A percentile compares a stretch with the other conserved stretches of the same genome.
Conservation (phyloP, 163 green algal species). For the Volvox carteri region DNA sequence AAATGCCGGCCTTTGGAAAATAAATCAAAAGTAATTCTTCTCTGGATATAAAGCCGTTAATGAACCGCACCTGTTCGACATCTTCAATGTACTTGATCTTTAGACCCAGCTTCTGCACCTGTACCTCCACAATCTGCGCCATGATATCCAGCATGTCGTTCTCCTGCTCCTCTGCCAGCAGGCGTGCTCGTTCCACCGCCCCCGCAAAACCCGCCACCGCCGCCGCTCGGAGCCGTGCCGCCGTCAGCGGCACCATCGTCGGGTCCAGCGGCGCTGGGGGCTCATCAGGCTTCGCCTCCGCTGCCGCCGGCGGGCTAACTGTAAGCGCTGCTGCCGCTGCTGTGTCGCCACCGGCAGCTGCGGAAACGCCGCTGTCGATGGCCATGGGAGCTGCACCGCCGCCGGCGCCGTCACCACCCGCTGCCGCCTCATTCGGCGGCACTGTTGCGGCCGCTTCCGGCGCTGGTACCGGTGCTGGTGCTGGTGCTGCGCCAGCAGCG, state of each 20-base stretch:
- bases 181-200: constrained; percentile 83
- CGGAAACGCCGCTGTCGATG: neutral
- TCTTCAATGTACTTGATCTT: constrained; percentile 58
- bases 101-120: constrained; percentile 55
- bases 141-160: constrained; percentile 86
- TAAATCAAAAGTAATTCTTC: no score
- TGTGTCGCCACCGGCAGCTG: neutral
- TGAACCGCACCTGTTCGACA: constrained; percentile 51
- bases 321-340: neutral
- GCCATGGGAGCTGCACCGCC: neutral
- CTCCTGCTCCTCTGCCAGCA: constrained; percentile 90
- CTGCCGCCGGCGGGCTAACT: neutral
- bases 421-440: neutral
- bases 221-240: constrained; percentile 67
- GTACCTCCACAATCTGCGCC: constrained; percentile 70
- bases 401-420: neutral
- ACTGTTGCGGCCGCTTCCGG: neutral
- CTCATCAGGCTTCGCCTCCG: neutral
- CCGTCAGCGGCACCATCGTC: neutral
- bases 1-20: no score
- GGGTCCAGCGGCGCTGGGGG: neutral
- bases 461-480: neutral
- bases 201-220: constrained; percentile 81
- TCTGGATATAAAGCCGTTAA: no score
- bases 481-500: neutral